A percentile compares a stretch with the other conserved stretches of the same genome.
phyloP scores from a whole-genome alignment of 371 early-diverging fungal species.

The Syncephalastrum sp. region DNA sequence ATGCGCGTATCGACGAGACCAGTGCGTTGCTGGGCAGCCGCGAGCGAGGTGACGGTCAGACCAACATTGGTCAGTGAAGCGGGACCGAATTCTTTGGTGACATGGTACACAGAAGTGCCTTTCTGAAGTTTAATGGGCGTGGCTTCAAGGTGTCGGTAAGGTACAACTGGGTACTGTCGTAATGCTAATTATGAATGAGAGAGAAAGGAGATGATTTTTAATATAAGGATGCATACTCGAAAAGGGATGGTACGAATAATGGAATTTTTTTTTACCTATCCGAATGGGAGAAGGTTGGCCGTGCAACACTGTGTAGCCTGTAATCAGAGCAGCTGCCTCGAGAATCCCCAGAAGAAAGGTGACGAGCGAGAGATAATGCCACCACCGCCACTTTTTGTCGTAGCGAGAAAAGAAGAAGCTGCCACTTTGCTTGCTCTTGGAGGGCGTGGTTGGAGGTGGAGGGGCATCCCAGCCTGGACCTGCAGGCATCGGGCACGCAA shows the following conservation, averaged over 20 bases:
- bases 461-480: conserved; percentile 5
- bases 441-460: not conserved
- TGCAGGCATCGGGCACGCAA: conserved; percentile 4
- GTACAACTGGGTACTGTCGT: conserved; percentile 37
- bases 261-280: conserved; percentile 27
- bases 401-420: conserved; percentile 11
- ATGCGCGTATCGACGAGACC: conserved; percentile 48
- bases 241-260: too few relatives aligned
- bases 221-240: too few relatives aligned
- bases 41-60: conserved; percentile 56
- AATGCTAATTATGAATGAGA: conserved; percentile 12
- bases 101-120: conserved; percentile 54
- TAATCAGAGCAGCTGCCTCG: conserved; percentile 34
- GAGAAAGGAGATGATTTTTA: not conserved
- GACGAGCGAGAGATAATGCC: conserved; percentile 38
- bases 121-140: conserved; percentile 15
- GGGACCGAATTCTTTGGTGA: conserved; percentile 66
- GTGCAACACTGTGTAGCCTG: conserved; percentile 37
- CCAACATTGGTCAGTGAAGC: conserved; percentile 65
- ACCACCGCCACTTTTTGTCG: conserved; percentile 43
- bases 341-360: conserved; percentile 35
- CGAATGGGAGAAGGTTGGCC: conserved; percentile 38
- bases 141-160: conserved; percentile 50
- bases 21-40: conserved; percentile 54
- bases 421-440: conserved; percentile 12